Conservation (phyloP, 805 yeast species). For the Lachancea lanzarotensis region DNA sequence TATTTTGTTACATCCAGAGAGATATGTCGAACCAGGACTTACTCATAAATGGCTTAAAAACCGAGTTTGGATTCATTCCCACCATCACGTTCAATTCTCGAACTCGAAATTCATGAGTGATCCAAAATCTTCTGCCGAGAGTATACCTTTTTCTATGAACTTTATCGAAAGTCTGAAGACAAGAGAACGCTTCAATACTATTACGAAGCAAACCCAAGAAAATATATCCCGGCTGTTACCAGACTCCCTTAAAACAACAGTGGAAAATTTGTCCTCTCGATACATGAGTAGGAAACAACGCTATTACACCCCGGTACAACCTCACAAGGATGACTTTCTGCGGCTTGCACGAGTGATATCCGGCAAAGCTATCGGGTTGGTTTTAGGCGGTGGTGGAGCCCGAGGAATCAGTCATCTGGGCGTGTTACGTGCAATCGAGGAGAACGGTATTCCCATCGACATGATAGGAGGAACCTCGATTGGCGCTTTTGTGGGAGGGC, state of each 20-base stretch:
- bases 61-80: slow-evolving; percentile 86
- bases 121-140: background rate
- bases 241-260: slow-evolving; percentile 32
- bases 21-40: slow-evolving; percentile 75
- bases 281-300: slow-evolving; percentile 22
- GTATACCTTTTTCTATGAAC: background rate
- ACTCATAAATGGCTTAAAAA: slow-evolving; percentile 80
- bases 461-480: slow-evolving; percentile 94
- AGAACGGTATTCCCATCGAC: slow-evolving; percentile 89
- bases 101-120: slow-evolving; percentile 4
- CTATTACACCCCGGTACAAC: slow-evolving; percentile 29
- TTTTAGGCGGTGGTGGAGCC: slow-evolving; percentile 97
- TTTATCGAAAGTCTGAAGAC: slow-evolving; percentile 25
- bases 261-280: slow-evolving; percentile 33
- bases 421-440: slow-evolving; percentile 82
- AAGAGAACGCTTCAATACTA: slow-evolving; percentile 26
- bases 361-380: slow-evolving; percentile 90
- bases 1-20: slow-evolving; percentile 76
- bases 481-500: slow-evolving; percentile 92
- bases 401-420: slow-evolving; percentile 92
- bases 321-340: slow-evolving; percentile 81
- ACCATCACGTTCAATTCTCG: slow-evolving; percentile 78
- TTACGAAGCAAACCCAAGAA: slow-evolving; percentile 23
- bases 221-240: slow-evolving; percentile 29
- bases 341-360: slow-evolving; percentile 84